phyloP scores from a whole-genome alignment of 495 filamentous ascomycete genomes.

The Talaromyces thailandensis region DNA sequence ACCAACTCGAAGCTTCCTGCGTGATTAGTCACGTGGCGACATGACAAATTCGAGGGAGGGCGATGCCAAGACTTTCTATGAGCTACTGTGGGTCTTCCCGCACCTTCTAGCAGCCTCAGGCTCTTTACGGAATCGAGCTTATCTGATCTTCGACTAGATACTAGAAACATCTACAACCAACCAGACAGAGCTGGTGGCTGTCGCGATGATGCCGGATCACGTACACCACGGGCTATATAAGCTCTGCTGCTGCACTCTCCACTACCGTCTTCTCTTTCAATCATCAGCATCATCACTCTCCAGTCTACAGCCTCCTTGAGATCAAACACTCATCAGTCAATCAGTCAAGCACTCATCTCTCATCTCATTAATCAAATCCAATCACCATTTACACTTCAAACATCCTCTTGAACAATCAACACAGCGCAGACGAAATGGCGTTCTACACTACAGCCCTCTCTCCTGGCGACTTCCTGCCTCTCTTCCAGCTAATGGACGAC shows the following conservation, averaged over 20 bases:
- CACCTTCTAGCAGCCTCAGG: neutral
- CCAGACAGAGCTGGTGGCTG: neutral
- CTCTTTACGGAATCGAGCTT: neutral
- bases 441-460: conserved; percentile 48
- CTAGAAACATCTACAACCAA: conserved; percentile 4
- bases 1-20: neutral
- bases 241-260: neutral
- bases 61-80: neutral
- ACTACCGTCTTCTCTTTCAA: conserved; percentile 4
- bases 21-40: neutral
- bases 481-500: conserved; percentile 73
- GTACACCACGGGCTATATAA: conserved; percentile 2
- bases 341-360: neutral
- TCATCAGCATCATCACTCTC: conserved; percentile 9
- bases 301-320: neutral
- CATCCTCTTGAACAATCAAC: neutral
- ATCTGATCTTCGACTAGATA: neutral
- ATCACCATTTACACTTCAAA: neutral
- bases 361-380: neutral
- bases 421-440: conserved; percentile 45
- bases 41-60: neutral
- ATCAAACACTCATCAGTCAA: neutral
- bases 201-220: neutral
- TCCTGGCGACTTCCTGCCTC: conserved; percentile 46
- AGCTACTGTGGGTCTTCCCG: conserved; percentile 2